phyloP scores from a whole-genome alignment of 306 rosid genomes.

The Trichosanthes truncata region DNA sequence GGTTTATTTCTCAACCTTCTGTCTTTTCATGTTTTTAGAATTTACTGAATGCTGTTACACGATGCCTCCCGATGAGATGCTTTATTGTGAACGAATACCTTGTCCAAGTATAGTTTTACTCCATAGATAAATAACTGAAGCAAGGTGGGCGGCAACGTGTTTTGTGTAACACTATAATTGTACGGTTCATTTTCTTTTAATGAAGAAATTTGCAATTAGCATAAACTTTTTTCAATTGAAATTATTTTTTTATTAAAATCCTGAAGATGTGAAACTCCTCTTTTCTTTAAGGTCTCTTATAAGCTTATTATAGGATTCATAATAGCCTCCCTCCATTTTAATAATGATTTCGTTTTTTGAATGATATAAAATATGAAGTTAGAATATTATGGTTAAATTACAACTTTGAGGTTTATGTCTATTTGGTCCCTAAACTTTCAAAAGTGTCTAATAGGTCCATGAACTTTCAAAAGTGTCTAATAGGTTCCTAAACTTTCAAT shows the following conservation, averaged over 20 bases:
- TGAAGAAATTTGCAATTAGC: not conserved
- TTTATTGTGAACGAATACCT: not conserved
- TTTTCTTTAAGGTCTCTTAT: not conserved
- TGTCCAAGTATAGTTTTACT: not conserved
- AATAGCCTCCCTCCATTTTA: not conserved
- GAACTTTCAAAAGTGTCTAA: no score
- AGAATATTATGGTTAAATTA: no score
- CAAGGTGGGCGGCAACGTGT: not conserved
- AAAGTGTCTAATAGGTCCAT: no score
- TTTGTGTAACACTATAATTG: not conserved
- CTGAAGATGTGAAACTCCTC: not conserved
- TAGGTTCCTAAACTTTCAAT: no score
- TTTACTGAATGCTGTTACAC: conserved; percentile 3
- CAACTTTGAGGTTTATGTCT: no score
- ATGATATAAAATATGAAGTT: not conserved
- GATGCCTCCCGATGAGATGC: not conserved
- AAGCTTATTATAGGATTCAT: not conserved
- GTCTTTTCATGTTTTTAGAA: not conserved
- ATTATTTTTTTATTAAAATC: not conserved
- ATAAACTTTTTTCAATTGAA: not conserved
- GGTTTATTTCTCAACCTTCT: conserved; percentile 27
- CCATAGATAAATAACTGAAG: not conserved
- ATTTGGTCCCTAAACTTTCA: no score
- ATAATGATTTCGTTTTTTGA: not conserved
- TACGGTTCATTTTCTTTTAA: not conserved